Conservation (phyloP, 345 rosid species). For the Geranium rotundifolium region DNA sequence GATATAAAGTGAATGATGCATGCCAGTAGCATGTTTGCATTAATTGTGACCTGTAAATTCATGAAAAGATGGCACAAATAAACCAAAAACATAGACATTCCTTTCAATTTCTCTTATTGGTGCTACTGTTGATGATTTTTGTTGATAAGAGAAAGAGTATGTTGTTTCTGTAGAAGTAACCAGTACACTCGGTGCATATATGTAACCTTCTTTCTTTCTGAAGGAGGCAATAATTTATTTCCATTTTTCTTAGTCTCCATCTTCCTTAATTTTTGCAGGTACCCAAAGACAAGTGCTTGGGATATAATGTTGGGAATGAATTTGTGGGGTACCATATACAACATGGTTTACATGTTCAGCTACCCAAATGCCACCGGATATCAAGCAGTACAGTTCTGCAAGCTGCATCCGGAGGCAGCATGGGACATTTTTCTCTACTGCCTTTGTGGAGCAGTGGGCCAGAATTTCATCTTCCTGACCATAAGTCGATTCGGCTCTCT, state of each 20-base stretch:
- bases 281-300: conserved; percentile 85
- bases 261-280: conserved; percentile 25
- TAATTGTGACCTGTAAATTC: not conserved
- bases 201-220: too few species aligned
- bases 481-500: conserved; percentile 89
- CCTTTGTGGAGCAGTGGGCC: conserved; percentile 91
- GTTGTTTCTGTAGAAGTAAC: too few species aligned
- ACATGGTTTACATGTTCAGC: conserved; percentile 80
- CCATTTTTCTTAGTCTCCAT: not conserved
- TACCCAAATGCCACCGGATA: conserved; percentile 67
- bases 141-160: not conserved
- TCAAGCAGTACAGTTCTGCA: conserved; percentile 66
- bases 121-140: not conserved
- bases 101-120: not conserved
- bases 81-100: not conserved
- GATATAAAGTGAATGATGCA: not conserved
- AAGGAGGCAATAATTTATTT: not conserved
- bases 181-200: not conserved
- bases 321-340: conserved; percentile 90
- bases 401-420: conserved; percentile 80
- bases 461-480: conserved; percentile 90
- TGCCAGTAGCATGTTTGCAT: not conserved
- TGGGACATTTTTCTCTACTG: conserved; percentile 80
- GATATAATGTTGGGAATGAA: conserved; percentile 97
- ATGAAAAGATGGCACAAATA: not conserved